Conservation (phyloP, 169 alveolate species). For the Plasmodium gaboni region DNA sequence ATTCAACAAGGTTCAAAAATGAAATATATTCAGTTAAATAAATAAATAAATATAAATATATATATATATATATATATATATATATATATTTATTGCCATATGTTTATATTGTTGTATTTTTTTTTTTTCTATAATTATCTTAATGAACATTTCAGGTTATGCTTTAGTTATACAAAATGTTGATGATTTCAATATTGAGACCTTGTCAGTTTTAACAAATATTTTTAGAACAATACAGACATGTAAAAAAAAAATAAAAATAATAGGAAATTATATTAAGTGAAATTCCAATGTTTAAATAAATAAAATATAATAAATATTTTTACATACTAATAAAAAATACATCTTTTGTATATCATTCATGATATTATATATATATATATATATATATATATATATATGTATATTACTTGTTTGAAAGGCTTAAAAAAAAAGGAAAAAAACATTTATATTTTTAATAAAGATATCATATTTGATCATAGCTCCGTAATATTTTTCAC, state of each 20-base stretch:
- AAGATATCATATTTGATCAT: constrained; percentile 46
- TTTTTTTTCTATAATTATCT: neutral
- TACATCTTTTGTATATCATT: too few species aligned
- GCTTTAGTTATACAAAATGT: constrained; percentile 66
- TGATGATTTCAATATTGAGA: constrained; percentile 44
- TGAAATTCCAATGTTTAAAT: too few species aligned
- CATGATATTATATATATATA: neutral
- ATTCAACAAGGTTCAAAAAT: constrained; percentile 58
- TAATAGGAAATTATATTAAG: neutral
- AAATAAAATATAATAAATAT: too few species aligned
- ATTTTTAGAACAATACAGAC: constrained; percentile 66
- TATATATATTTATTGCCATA: neutral
- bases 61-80: neutral
- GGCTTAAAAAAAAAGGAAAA: constrained; percentile 64
- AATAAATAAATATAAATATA: neutral
- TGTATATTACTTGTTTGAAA: neutral
- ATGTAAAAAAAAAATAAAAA: constrained; percentile 14
- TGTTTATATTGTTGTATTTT: neutral
- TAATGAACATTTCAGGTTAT: constrained; percentile 35
- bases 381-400: neutral
- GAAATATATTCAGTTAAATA: neutral
- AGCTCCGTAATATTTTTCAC: constrained; percentile 65
- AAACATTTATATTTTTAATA: constrained; percentile 60
- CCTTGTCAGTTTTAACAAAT: constrained; percentile 58
- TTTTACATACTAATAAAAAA: too few species aligned